phyloP scores from a whole-genome alignment of 176 grass and related monocot genomes.

The Hordeum marinum region DNA sequence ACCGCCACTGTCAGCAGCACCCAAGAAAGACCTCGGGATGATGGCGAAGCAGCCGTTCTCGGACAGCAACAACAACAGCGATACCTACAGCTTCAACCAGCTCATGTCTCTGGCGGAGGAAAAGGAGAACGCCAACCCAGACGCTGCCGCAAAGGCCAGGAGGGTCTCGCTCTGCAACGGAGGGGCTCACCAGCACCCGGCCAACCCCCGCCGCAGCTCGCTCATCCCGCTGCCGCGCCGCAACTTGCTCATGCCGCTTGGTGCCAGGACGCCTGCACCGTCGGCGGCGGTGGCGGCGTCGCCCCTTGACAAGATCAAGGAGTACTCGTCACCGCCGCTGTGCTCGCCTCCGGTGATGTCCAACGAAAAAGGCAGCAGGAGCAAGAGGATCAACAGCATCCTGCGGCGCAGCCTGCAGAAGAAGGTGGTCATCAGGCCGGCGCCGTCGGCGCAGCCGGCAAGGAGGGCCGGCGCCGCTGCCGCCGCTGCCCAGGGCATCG shows the following conservation, averaged over 20 bases:
- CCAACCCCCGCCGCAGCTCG: constrained; percentile 25
- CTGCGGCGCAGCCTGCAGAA: constrained; percentile 89
- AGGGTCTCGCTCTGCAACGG: constrained; percentile 49
- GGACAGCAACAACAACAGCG: constrained; percentile 34
- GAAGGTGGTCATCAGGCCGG: constrained; percentile 76
- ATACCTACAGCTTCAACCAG: constrained; percentile 51
- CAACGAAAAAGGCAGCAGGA: constrained; percentile 36
- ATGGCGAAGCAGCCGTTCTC: constrained; percentile 35
- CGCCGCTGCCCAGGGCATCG: constrained; percentile 13
- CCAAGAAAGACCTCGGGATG: constrained; percentile 17
- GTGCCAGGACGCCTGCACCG: neutral
- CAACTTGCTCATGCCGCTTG: constrained; percentile 50
- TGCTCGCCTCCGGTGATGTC: constrained; percentile 24
- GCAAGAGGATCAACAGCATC: constrained; percentile 70
- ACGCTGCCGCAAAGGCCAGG: constrained; percentile 29
- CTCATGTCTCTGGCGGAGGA: constrained; percentile 55
- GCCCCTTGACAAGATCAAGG: constrained; percentile 26
- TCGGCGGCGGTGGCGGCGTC: neutral
- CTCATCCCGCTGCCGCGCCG: constrained; percentile 35
- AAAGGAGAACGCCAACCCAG: constrained; percentile 79
- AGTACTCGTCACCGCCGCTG: constrained; percentile 18
- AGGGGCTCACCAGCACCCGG: constrained; percentile 21
- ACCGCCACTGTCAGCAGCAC: neutral
- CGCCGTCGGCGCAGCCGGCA: constrained; percentile 24
- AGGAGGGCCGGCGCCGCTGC: constrained; percentile 17